A percentile compares a stretch with the other conserved stretches of the same genome.
These are phyloP conservation scores for Penicillium paradoxum DNA, from an alignment of 495 filamentous ascomycete genomes.

Conservation along the genomic window DNA sequence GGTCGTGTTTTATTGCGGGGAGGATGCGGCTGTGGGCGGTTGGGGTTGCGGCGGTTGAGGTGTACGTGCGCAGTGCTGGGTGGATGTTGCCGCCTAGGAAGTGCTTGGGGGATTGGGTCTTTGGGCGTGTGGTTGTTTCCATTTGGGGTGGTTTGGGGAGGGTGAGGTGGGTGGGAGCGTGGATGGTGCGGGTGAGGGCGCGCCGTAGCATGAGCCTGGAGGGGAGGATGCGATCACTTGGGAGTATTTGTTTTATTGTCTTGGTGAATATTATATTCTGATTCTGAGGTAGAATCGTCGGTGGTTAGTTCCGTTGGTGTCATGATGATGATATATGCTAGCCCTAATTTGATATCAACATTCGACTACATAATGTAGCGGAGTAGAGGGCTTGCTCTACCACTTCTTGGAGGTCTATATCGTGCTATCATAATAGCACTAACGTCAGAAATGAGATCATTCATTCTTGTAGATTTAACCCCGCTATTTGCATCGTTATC, in stretches of 20 bases:
- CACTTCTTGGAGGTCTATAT: too few species aligned
- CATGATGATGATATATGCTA: conserved; percentile 14
- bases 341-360: conserved; percentile 1
- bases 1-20: conserved; percentile 57
- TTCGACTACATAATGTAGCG: too few species aligned
- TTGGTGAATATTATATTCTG: background rate
- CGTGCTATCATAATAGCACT: too few species aligned
- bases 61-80: conserved; percentile 11
- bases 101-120: background rate
- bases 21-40: conserved; percentile 29
- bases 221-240: background rate
- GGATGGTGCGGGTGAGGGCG: background rate
- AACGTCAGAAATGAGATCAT: too few species aligned
- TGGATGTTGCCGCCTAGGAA: conserved; percentile 4
- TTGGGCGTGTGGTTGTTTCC: background rate
- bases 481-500: too few species aligned
- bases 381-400: too few species aligned
- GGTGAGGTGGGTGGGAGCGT: background rate
- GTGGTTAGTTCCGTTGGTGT: conserved; percentile 9
- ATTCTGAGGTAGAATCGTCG: background rate
- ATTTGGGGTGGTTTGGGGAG: conserved; percentile 1
- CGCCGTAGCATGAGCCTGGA: conserved; percentile 1
- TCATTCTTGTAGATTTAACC: too few species aligned
- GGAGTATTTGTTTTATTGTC: too few species aligned
- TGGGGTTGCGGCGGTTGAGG: conserved; percentile 3